A percentile compares a stretch with the other conserved stretches of the same genome.
Conservation (phyloP, 2,329 filamentous ascomycete genomes). For the Helminthosporium solani region DNA sequence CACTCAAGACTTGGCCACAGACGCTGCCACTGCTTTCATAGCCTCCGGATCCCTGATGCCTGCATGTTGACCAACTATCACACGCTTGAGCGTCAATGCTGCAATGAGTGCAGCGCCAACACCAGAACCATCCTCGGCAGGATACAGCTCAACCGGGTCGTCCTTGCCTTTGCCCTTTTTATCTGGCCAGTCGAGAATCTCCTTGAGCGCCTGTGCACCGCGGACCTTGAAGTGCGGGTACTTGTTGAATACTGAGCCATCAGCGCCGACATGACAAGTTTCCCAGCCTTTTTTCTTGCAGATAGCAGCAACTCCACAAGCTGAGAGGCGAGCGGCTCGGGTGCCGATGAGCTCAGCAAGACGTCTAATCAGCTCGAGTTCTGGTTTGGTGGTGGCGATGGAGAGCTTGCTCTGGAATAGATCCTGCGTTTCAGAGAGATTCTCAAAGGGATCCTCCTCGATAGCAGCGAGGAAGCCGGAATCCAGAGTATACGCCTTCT, state of each 20-base stretch:
- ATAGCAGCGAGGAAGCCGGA: constrained; percentile 90
- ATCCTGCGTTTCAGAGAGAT: constrained; percentile 83
- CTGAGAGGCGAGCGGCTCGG: constrained; percentile 85
- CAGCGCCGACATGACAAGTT: constrained; percentile 89
- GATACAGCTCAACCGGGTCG: constrained; percentile 80
- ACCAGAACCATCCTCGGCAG: constrained; percentile 93
- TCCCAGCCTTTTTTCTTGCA: constrained; percentile 93
- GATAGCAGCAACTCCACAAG: constrained; percentile 93
- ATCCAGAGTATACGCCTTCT: constrained; percentile 86
- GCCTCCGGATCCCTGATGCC: constrained; percentile 57
- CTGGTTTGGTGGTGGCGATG: constrained; percentile 69
- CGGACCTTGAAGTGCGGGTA: constrained; percentile 97
- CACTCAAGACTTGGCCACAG: constrained; percentile 3
- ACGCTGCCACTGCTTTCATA: constrained; percentile 40
- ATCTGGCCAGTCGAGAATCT: constrained; percentile 92
- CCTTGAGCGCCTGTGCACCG: constrained; percentile 82
- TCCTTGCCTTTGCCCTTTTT: constrained; percentile 65
- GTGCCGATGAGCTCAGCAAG: constrained; percentile 93
- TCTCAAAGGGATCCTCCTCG: constrained; percentile 95
- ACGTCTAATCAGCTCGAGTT: constrained; percentile 85
- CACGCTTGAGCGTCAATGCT: constrained; percentile 63
- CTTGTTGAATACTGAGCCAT: constrained; percentile 98
- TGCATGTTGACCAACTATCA: constrained; percentile 59
- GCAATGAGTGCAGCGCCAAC: constrained; percentile 97
- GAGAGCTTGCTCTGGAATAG: constrained; percentile 75